Evolutionary conservation across 2,329 filamentous ascomycete genomes (phyloP).

Genomic region (Penicillium sp.): DNA sequence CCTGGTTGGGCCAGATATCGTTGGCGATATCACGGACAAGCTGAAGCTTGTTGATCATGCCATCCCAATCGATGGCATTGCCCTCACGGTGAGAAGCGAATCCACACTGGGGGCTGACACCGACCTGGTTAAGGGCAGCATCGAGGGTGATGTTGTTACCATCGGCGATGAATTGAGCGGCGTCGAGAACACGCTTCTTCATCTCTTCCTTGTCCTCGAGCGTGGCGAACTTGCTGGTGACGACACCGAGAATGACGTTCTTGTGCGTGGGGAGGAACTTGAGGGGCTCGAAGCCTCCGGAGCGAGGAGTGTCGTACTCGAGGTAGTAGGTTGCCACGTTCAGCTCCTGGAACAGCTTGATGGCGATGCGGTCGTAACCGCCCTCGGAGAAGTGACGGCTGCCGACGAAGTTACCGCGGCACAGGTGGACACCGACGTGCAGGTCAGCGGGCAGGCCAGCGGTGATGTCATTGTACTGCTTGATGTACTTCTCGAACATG

Average conservation of each 20-base stretch:
- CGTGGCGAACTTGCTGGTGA: conserved; percentile 64
- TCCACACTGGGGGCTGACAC: conserved; percentile 71
- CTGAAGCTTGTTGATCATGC: conserved; percentile 72
- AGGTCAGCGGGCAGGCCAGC: conserved; percentile 66
- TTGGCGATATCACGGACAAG: conserved; percentile 72
- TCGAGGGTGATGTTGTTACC: conserved; percentile 65
- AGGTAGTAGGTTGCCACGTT: conserved; percentile 69
- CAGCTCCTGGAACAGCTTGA: conserved; percentile 65
- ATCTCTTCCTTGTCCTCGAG: conserved; percentile 66
- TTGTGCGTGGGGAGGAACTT: conserved; percentile 62
- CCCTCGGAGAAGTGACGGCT: conserved; percentile 68
- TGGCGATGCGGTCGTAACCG: conserved; percentile 67
- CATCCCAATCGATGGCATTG: conserved; percentile 67
- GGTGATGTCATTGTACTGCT: conserved; percentile 73
- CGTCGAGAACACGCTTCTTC: conserved; percentile 60
- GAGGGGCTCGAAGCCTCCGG: conserved; percentile 68
- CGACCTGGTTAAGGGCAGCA: conserved; percentile 68
- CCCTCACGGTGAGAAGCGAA: conserved; percentile 75
- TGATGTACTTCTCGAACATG: conserved; percentile 74
- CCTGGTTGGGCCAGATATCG: conserved; percentile 67
- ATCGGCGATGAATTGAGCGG: conserved; percentile 69
- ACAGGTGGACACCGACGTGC: conserved; percentile 76
- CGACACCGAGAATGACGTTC: conserved; percentile 64
- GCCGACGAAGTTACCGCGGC: conserved; percentile 66
- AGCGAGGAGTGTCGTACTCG: conserved; percentile 67